phyloP scores from a whole-genome alignment of 164 flowering plant species.

The Berberis thunbergii region DNA sequence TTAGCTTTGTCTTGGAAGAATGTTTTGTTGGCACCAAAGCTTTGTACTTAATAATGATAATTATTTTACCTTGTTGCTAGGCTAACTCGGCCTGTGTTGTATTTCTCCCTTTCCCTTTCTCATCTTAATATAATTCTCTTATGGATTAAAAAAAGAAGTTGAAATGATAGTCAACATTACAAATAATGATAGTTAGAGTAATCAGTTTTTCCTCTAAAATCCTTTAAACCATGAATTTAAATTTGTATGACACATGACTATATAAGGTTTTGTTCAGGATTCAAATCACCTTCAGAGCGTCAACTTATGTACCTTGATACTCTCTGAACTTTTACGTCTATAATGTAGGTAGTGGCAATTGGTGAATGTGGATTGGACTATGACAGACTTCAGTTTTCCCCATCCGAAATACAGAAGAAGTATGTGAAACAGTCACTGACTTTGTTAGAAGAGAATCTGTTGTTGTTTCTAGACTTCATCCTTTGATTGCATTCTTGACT shows the following conservation, averaged over 20 bases:
- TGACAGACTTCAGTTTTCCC: conserved; percentile 94
- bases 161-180: no score
- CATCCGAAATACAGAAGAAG: conserved; percentile 85
- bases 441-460: neutral
- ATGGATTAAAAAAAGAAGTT: no score
- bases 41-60: no score
- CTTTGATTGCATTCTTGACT: neutral
- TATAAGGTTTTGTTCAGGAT: neutral
- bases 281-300: neutral
- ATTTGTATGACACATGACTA: no score
- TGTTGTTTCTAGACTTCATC: neutral
- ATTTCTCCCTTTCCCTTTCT: no score
- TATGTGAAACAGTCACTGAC: conserved; percentile 19
- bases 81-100: no score
- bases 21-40: neutral
- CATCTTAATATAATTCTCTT: no score
- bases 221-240: no score
- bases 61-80: no score
- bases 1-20: neutral
- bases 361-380: conserved; percentile 99
- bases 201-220: no score
- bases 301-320: neutral
- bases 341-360: conserved; percentile 81
- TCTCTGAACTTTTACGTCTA: neutral
- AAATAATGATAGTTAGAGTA: no score